phyloP scores from a whole-genome alignment of 257 asterid genomes.

The Ocimum tenuiflorum region DNA sequence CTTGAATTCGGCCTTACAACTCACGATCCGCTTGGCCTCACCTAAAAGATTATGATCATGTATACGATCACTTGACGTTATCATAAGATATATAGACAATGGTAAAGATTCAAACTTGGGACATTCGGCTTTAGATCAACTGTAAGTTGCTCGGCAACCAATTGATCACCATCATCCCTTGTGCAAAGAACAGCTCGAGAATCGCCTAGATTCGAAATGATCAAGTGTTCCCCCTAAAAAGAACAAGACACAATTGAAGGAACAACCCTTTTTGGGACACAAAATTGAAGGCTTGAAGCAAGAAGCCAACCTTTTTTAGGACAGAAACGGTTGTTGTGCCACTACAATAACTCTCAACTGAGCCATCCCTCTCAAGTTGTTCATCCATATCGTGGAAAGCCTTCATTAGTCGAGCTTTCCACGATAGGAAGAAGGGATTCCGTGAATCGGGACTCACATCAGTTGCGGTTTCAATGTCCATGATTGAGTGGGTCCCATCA shows the following conservation, averaged over 20 bases:
- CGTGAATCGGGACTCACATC: constrained; percentile 12
- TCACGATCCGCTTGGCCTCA: constrained; percentile 51
- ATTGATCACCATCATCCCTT: constrained; percentile 43
- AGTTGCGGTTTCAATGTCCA: not conserved
- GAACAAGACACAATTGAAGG: not conserved
- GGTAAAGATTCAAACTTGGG: constrained; percentile 38
- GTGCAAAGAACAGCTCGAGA: constrained; percentile 73
- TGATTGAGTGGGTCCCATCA: constrained; percentile 23
- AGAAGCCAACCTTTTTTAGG: constrained; percentile 47
- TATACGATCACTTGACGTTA: not conserved
- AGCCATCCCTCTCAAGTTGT: constrained; percentile 41
- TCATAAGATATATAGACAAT: too few species aligned
- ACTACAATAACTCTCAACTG: constrained; percentile 70
- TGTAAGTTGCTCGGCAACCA: constrained; percentile 59
- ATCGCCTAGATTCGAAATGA: constrained; percentile 72
- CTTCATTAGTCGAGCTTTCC: constrained; percentile 51
- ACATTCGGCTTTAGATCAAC: constrained; percentile 86
- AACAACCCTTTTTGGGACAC: not conserved
- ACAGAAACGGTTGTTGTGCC: constrained; percentile 72
- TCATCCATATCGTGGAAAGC: constrained; percentile 61
- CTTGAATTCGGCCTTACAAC: constrained; percentile 64
- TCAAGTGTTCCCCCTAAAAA: constrained; percentile 61
- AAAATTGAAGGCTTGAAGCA: not conserved
- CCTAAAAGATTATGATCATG: constrained; percentile 27
- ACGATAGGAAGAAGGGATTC: constrained; percentile 38